Evolutionary conservation across 2,329 filamentous ascomycete genomes (phyloP).

Genomic region (Diaporthe humulicola): DNA sequence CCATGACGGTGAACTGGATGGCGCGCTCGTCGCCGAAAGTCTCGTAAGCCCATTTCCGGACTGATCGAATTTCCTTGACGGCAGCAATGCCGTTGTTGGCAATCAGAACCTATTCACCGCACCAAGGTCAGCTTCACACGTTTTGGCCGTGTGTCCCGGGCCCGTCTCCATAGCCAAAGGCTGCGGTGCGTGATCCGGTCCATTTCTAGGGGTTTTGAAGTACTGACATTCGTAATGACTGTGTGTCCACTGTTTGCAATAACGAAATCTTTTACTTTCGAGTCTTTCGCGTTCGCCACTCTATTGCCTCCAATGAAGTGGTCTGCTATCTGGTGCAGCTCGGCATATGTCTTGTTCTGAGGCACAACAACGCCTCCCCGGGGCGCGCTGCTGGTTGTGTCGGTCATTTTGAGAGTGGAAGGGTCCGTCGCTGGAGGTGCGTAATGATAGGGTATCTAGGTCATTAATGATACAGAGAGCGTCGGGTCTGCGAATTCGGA

Average conservation of each 20-base stretch:
- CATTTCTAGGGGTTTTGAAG: background rate
- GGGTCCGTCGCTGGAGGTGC: constrained; percentile 33
- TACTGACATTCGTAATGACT: constrained; percentile 94
- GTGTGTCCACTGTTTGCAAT: constrained; percentile 91
- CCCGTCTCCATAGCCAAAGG: background rate
- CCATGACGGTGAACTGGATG: constrained; percentile 99
- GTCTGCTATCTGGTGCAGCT: constrained; percentile 85
- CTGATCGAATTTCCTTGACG: constrained; percentile 98
- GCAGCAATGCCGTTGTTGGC: constrained; percentile 99
- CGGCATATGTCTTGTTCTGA: constrained; percentile 75
- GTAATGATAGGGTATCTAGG: constrained; percentile 38
- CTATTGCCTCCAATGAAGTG: constrained; percentile 98
- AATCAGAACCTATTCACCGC: constrained; percentile 82
- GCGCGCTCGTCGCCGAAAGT: constrained; percentile 98
- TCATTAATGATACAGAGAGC: constrained; percentile 46
- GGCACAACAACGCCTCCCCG: constrained; percentile 64
- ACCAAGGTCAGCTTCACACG: background rate
- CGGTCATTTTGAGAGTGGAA: constrained; percentile 58
- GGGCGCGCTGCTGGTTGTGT: constrained; percentile 54
- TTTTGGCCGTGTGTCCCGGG: background rate
- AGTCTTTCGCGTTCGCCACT: constrained; percentile 82
- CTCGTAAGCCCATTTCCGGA: constrained; percentile 99
- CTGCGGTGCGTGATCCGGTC: background rate
- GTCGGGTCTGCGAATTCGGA: constrained; percentile 9
- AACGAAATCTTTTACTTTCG: constrained; percentile 97